phyloP scores from a whole-genome alignment of 345 rosid species.

The Salix dunnii region DNA sequence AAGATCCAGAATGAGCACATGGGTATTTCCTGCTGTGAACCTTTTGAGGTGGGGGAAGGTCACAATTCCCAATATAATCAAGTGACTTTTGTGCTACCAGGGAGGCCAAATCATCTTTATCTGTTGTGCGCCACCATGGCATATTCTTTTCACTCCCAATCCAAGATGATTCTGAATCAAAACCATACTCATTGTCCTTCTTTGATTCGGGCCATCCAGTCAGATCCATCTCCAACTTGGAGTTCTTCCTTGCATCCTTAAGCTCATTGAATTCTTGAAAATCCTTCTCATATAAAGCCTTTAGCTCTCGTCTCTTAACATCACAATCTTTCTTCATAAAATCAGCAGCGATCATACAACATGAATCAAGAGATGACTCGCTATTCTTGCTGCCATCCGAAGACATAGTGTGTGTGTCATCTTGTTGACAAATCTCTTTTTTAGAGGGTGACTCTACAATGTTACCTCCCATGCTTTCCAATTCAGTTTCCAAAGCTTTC shows the following conservation, averaged over 20 bases:
- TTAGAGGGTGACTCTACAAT: constrained; percentile 24
- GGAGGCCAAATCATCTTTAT: constrained; percentile 75
- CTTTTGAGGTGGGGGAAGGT: constrained; percentile 81
- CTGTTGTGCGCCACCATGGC: constrained; percentile 88
- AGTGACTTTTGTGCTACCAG: constrained; percentile 82
- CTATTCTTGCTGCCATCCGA: constrained; percentile 8
- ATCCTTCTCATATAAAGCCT: constrained; percentile 22
- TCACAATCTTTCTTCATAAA: constrained; percentile 18
- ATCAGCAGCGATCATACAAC: constrained; percentile 2
- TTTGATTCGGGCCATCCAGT: constrained; percentile 27
- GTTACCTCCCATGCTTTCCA: constrained; percentile 35
- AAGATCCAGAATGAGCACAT: constrained; percentile 27
- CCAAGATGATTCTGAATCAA: constrained; percentile 65
- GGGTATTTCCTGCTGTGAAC: constrained; percentile 40
- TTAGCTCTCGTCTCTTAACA: constrained; percentile 19
- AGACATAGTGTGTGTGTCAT: neutral
- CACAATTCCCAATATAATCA: constrained; percentile 70
- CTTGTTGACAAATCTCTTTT: constrained; percentile 4
- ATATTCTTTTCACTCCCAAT: constrained; percentile 47
- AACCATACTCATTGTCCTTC: constrained; percentile 33
- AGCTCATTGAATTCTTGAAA: constrained; percentile 40
- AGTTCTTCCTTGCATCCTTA: constrained; percentile 36
- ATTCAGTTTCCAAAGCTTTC: constrained; percentile 46
- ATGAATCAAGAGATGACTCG: constrained; percentile 8
- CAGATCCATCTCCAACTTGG: constrained; percentile 38